These are phyloP conservation scores for Verticillium isaacii DNA, from an alignment of 2,329 filamentous ascomycete species.

Conservation along the genomic window DNA sequence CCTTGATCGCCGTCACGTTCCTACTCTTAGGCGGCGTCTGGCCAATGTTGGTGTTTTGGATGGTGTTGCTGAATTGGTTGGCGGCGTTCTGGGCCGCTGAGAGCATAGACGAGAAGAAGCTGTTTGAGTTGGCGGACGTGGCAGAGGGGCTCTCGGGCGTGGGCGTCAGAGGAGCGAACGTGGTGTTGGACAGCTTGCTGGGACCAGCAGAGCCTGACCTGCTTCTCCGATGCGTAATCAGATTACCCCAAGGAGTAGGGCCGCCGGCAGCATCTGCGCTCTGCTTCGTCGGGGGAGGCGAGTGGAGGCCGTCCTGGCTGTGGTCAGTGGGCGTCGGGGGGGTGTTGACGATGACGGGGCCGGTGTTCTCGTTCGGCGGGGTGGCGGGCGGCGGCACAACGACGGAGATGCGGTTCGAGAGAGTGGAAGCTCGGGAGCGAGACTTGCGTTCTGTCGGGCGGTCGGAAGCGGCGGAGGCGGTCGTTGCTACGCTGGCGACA, in stretches of 20 bases:
- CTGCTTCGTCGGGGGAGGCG: constrained; percentile 14
- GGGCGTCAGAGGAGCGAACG: constrained; percentile 68
- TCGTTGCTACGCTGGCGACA: constrained; percentile 7
- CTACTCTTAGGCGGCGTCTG: constrained; percentile 34
- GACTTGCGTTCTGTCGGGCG: not conserved
- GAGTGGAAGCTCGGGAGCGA: not conserved
- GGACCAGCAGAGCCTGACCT: constrained; percentile 57
- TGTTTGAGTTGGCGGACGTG: constrained; percentile 37
- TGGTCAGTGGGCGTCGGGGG: constrained; percentile 58
- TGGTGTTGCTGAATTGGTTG: constrained; percentile 66
- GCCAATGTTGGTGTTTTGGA: constrained; percentile 59
- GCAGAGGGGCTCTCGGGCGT: constrained; percentile 61
- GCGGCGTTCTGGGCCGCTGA: constrained; percentile 92
- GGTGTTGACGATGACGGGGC: constrained; percentile 59
- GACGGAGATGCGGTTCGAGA: not conserved
- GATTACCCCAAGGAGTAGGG: constrained; percentile 58
- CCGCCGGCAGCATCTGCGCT: constrained; percentile 17
- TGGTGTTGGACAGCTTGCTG: constrained; percentile 81
- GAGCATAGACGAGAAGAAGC: constrained; percentile 93
- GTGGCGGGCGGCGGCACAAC: constrained; percentile 33
- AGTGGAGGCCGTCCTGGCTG: constrained; percentile 4
- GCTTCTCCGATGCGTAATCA: constrained; percentile 62
- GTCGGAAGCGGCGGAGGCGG: constrained; percentile 4
- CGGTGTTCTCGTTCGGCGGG: constrained; percentile 33
- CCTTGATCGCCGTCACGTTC: constrained; percentile 23